Conservation (phyloP, 2,329 filamentous ascomycete species). For the Zasmidium cellare region DNA sequence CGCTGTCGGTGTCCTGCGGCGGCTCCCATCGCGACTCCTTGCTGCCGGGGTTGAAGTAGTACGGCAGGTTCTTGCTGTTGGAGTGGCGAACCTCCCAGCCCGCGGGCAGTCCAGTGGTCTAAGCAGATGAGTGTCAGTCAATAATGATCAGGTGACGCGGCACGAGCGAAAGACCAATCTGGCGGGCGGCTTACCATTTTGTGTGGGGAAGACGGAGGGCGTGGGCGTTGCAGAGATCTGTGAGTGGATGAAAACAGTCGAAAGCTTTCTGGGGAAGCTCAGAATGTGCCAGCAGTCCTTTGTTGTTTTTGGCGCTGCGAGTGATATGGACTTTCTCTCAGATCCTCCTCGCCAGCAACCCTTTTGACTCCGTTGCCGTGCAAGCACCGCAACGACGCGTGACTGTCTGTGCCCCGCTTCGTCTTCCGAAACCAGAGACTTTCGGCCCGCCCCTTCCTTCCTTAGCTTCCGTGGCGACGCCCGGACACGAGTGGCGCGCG, state of each 20-base stretch:
- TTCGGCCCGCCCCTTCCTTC: neutral
- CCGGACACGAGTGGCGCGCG: neutral
- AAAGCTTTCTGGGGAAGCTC: neutral
- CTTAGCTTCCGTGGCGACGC: too few relatives aligned
- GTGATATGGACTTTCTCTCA: neutral
- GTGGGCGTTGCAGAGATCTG: conserved; percentile 3
- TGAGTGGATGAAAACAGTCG: neutral
- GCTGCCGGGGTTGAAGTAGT: conserved; percentile 90
- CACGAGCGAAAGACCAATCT: neutral
- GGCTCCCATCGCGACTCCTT: conserved; percentile 96
- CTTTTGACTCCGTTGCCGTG: neutral
- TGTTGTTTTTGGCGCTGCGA: neutral
- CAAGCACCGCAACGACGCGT: neutral
- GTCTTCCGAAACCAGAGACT: neutral
- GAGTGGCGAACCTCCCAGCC: conserved; percentile 83
- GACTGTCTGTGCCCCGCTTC: neutral
- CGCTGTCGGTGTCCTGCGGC: conserved; percentile 80
- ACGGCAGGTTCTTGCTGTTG: conserved; percentile 97
- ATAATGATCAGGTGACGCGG: conserved; percentile 6
- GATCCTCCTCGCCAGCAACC: neutral
- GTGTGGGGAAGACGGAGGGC: conserved; percentile 7
- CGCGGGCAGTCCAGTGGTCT: conserved; percentile 35
- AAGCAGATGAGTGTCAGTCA: conserved; percentile 5
- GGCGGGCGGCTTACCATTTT: conserved; percentile 14
- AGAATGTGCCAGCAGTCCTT: neutral